Percentiles rank a stretch among this genome's conserved stretches.
phyloP scores from a whole-genome alignment of 257 asterid species.

The Ilex asprella region DNA sequence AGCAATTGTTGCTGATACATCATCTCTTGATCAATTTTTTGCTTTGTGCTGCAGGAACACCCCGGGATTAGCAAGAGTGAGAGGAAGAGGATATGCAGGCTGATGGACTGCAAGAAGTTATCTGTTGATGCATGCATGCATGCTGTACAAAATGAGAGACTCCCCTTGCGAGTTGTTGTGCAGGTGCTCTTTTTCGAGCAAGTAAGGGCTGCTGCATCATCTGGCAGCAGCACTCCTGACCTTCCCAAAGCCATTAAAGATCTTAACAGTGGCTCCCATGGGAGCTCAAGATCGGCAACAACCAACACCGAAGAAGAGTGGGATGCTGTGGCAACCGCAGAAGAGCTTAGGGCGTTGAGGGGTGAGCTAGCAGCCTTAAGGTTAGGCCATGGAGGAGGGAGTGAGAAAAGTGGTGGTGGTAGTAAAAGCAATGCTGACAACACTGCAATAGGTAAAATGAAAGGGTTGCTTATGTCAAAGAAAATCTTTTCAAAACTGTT shows the following conservation, averaged over 20 bases:
- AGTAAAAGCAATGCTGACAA: slow-evolving; percentile 34
- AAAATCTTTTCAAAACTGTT: slow-evolving; percentile 74
- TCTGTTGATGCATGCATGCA: slow-evolving; percentile 90
- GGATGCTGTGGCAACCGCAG: slow-evolving; percentile 89
- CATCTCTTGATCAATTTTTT: too few relatives aligned
- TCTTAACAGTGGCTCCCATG: slow-evolving; percentile 56
- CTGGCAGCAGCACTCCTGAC: slow-evolving; percentile 95
- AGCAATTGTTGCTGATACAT: too few relatives aligned
- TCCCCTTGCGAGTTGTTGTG: slow-evolving; percentile 79
- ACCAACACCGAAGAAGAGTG: slow-evolving; percentile 87
- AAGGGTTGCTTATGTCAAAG: slow-evolving; percentile 61
- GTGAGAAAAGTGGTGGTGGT: slow-evolving; percentile 33
- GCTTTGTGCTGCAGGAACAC: slow-evolving; percentile 49
- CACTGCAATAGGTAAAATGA: slow-evolving; percentile 58
- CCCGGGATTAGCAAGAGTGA: slow-evolving; percentile 82
- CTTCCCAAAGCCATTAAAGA: slow-evolving; percentile 79
- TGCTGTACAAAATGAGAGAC: slow-evolving; percentile 88
- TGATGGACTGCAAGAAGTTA: slow-evolving; percentile 94
- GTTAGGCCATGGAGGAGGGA: slow-evolving; percentile 45
- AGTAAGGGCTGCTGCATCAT: slow-evolving; percentile 82
- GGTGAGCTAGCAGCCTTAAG: slow-evolving; percentile 79
- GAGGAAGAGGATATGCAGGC: slow-evolving; percentile 65
- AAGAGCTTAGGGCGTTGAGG: slow-evolving; percentile 76
- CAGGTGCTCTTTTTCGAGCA: slow-evolving; percentile 96
- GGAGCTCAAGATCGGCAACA: slow-evolving; percentile 73